These are phyloP conservation scores for Tricholoma sp. DNA, from an alignment of 768 basidiomycete species.

Conservation along the genomic window DNA sequence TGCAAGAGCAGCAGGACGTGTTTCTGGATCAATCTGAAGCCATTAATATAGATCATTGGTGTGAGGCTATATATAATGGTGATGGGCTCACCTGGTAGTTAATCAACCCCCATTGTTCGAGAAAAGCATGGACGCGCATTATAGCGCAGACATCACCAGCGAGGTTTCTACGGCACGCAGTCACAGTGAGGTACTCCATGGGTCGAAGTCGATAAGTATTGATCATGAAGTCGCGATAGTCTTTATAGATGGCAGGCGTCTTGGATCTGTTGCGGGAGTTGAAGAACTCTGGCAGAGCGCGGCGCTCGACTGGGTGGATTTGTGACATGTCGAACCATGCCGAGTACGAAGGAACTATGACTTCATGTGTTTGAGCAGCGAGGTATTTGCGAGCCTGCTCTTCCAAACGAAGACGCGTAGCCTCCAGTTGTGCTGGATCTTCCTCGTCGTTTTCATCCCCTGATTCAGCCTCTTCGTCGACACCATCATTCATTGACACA, in stretches of 20 bases:
- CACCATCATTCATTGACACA: slow-evolving; percentile 78
- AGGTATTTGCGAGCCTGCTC: slow-evolving; percentile 92
- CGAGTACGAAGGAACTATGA: slow-evolving; percentile 95
- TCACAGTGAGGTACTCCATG: slow-evolving; percentile 93
- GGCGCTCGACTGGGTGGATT: slow-evolving; percentile 87
- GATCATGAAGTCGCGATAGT: slow-evolving; percentile 99
- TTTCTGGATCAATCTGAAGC: slow-evolving; percentile 90
- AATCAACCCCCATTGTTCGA: slow-evolving; percentile 98
- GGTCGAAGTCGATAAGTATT: slow-evolving; percentile 96
- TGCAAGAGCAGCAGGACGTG: slow-evolving; percentile 87
- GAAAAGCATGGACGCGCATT: slow-evolving; percentile 97
- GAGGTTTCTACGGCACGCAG: slow-evolving; percentile 91
- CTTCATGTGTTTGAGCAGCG: slow-evolving; percentile 93
- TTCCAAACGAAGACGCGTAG: slow-evolving; percentile 71
- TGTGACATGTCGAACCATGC: slow-evolving; percentile 98
- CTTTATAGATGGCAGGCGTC: slow-evolving; percentile 96
- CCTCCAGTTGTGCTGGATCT: slow-evolving; percentile 79
- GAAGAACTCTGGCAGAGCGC: slow-evolving; percentile 97
- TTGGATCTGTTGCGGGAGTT: slow-evolving; percentile 92
- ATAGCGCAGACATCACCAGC: slow-evolving; percentile 98
- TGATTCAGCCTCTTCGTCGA: slow-evolving; percentile 71
- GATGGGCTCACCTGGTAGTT: slow-evolving; percentile 84
- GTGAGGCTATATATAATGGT: neutral
- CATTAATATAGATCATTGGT: slow-evolving; percentile 1
- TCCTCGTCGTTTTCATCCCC: slow-evolving; percentile 82